Evolutionary conservation across 306 rosid species (phyloP).

Genomic region (Medicago ruthenica): DNA sequence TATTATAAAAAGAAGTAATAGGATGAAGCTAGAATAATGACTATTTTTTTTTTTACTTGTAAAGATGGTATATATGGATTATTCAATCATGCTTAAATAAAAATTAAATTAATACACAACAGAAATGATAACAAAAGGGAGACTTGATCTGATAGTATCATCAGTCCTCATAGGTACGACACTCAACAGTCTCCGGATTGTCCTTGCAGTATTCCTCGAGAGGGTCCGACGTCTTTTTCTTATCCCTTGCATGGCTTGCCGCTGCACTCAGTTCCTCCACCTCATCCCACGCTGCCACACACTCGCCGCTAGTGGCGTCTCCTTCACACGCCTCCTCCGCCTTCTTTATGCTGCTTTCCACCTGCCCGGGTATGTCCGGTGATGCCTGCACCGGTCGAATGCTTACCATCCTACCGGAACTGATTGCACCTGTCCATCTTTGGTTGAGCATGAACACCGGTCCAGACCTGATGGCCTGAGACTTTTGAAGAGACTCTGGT

Average conservation of each 20-base stretch:
- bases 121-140: neutral
- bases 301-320: slow-evolving; percentile 72
- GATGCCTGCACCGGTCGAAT: slow-evolving; percentile 58
- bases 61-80: slow-evolving; percentile 4
- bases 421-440: slow-evolving; percentile 18
- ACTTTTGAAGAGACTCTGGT: slow-evolving; percentile 49
- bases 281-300: slow-evolving; percentile 97
- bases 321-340: slow-evolving; percentile 79
- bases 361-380: slow-evolving; percentile 80
- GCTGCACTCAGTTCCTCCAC: slow-evolving; percentile 99
- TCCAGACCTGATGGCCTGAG: slow-evolving; percentile 37
- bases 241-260: slow-evolving; percentile 85
- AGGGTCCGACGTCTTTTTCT: slow-evolving; percentile 66
- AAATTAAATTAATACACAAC: slow-evolving; percentile 37
- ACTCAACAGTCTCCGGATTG: slow-evolving; percentile 87
- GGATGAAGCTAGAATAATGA: slow-evolving; percentile 6
- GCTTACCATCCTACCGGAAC: slow-evolving; percentile 40
- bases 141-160: neutral
- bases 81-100: slow-evolving; percentile 3
- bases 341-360: slow-evolving; percentile 80
- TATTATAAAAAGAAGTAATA: neutral
- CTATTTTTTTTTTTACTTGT: neutral
- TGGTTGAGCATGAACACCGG: slow-evolving; percentile 35
- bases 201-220: slow-evolving; percentile 85
- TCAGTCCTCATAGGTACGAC: slow-evolving; percentile 89